These are phyloP conservation scores for Serendipita vermifera DNA, from an alignment of 768 basidiomycete genomes.

Conservation along the genomic window DNA sequence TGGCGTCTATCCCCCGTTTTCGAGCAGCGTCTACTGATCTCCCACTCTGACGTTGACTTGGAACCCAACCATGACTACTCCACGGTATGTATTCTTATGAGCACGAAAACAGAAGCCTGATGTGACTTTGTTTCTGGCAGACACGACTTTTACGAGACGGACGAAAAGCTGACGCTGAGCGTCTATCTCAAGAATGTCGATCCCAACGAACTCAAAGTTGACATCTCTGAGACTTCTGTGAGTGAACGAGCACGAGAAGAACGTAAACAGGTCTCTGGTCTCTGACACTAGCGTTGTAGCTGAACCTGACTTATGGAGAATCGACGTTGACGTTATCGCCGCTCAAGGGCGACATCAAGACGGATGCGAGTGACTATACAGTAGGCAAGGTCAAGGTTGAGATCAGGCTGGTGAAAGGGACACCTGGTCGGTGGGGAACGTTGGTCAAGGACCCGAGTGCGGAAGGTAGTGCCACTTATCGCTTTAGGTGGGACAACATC, in stretches of 20 bases:
- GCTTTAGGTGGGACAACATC: background rate
- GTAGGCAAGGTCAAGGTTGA: conserved; percentile 86
- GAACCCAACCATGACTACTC: conserved; percentile 19
- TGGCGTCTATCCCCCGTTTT: background rate
- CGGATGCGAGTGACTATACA: conserved; percentile 44
- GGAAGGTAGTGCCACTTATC: conserved; percentile 42
- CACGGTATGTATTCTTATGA: conserved; percentile 18
- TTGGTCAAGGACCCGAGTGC: conserved; percentile 57
- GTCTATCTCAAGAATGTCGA: conserved; percentile 71
- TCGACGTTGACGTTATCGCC: conserved; percentile 63
- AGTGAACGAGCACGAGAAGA: conserved; percentile 9
- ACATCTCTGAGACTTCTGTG: conserved; percentile 55
- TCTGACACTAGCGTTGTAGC: background rate
- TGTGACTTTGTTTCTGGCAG: conserved; percentile 26
- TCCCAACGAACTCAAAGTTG: conserved; percentile 44
- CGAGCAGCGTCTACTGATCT: background rate
- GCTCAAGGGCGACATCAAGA: conserved; percentile 67
- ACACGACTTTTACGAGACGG: conserved; percentile 82
- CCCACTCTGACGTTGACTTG: too few relatives aligned
- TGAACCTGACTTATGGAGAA: conserved; percentile 36
- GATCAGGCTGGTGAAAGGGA: conserved; percentile 58
- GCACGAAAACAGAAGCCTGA: background rate
- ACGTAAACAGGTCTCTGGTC: background rate
- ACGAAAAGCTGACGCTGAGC: conserved; percentile 57
- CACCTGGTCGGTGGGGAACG: conserved; percentile 55